Evolutionary conservation across 139 green algal genomes (phyloP), one percentile per base, ranked within the genome.

Genomic region (Tetraselmis chui): DNA sequence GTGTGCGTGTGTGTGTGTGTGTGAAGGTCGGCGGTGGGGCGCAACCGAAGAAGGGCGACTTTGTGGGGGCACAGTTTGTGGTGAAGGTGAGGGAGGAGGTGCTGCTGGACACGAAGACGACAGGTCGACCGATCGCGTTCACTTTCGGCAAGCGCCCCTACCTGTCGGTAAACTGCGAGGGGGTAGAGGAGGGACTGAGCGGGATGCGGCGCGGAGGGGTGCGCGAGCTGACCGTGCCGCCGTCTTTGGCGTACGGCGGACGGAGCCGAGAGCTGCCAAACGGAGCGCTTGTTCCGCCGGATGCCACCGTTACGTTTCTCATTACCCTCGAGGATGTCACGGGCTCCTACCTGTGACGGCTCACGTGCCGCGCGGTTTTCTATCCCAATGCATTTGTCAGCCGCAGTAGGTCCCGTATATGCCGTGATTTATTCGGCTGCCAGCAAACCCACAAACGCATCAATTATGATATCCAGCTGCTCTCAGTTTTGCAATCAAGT

Each of bases 141-240:
- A 80, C 31, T 0, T 85, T 76, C 29, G 45, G 79, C 26, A 79
- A 75, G 26, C 77, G 32, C 0, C 77, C 77, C 59, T 75, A 80
- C 2, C 26, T 80, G 2, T 24, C 58, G 29, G 75, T 79, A 1
- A 2, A 79, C 31, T 87, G 80, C 67, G 23, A 59, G 27, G 84
- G 59, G 28, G 23, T 87, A 25, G 84, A 83, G 27, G 84, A 87
- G 30, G 84, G 80, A 1, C 29, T 87, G 31, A 67, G 24, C 22
- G 80, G 32, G 29, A 87, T 87, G 84, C 79, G 80, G 32, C 80
- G 84, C 59, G 84, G 84, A 0, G 84, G 84, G 28, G 26, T 80
- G 18, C 74, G 84, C n/a, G 28, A 79, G 32, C 27, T 87, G 30
- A 28, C 25, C 5, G 80, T 79, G 22, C 84, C 84, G 29, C 31